Evolutionary conservation across 78 protist species (phyloP).

Genomic region (Paratrimastix pyriformis): DNA sequence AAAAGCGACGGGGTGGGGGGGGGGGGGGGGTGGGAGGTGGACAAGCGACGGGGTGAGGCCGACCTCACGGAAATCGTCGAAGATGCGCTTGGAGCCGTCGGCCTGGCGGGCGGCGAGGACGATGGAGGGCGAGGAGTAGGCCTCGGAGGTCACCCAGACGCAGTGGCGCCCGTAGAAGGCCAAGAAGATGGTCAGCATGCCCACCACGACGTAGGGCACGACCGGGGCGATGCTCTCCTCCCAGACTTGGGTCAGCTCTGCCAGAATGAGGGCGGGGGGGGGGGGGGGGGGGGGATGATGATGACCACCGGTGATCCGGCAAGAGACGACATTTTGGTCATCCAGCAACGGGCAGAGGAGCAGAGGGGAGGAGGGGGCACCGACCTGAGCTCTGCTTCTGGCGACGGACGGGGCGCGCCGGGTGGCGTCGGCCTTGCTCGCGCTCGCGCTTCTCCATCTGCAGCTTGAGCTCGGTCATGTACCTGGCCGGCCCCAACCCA

Average conservation of each 20-base stretch:
- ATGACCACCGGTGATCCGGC: no score
- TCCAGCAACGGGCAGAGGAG: no score
- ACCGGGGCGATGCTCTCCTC: not conserved
- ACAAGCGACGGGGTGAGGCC: no score
- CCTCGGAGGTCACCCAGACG: slow-evolving; percentile 86
- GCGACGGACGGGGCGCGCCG: not conserved
- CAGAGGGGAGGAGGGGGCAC: no score
- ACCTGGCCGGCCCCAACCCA: not conserved
- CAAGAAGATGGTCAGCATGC: slow-evolving; percentile 46
- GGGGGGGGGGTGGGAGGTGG: no score
- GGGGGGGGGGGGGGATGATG: no score
- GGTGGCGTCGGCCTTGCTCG: not conserved
- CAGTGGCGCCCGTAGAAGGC: slow-evolving; percentile 78
- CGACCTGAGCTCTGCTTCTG: not conserved
- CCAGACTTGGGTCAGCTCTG: no score
- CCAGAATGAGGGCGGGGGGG: no score
- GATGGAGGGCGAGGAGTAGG: slow-evolving; percentile 95
- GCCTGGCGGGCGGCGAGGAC: slow-evolving; percentile 65
- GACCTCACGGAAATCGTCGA: slow-evolving; percentile 98
- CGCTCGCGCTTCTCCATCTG: not conserved
- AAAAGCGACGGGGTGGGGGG: no score
- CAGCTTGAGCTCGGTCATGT: not conserved
- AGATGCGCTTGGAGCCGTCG: slow-evolving; percentile 66
- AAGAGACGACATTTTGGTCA: no score
- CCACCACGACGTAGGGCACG: slow-evolving; percentile 36